Evolutionary conservation across 2,329 filamentous ascomycete genomes (phyloP).

Genomic region (Berkeleyomyces basicola): DNA sequence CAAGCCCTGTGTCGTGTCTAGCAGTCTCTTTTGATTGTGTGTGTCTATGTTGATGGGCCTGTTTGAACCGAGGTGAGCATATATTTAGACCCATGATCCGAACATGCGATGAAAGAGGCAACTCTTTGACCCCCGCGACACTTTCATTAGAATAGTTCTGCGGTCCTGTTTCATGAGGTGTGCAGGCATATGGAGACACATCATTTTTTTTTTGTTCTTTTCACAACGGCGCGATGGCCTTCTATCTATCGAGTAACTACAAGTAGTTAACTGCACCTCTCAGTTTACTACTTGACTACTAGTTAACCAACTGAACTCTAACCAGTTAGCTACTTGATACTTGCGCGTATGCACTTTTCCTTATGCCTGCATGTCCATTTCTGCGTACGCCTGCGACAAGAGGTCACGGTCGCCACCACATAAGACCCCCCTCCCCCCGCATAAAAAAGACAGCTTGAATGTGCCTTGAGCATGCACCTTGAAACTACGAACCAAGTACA

Average conservation of each 20-base stretch:
- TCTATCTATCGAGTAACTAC: too few species aligned
- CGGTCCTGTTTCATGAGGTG: background rate
- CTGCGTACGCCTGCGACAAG: background rate
- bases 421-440: background rate
- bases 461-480: background rate
- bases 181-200: too few species aligned
- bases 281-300: too few species aligned
- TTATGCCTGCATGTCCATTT: background rate
- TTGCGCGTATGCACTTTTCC: too few species aligned
- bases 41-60: background rate
- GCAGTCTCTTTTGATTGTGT: background rate
- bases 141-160: background rate
- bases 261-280: too few species aligned
- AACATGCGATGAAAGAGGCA: slow-evolving; percentile 1
- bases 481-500: background rate
- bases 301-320: too few species aligned
- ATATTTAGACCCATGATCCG: background rate
- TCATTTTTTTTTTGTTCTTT: too few species aligned
- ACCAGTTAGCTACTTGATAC: too few species aligned
- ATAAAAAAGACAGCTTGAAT: background rate
- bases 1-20: background rate
- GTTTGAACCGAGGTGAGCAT: background rate
- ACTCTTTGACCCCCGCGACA: background rate
- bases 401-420: background rate
- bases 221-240: too few species aligned